Evolutionary conservation across 805 yeast species (phyloP).

Genomic region (Diddensiella transvaalensis): DNA sequence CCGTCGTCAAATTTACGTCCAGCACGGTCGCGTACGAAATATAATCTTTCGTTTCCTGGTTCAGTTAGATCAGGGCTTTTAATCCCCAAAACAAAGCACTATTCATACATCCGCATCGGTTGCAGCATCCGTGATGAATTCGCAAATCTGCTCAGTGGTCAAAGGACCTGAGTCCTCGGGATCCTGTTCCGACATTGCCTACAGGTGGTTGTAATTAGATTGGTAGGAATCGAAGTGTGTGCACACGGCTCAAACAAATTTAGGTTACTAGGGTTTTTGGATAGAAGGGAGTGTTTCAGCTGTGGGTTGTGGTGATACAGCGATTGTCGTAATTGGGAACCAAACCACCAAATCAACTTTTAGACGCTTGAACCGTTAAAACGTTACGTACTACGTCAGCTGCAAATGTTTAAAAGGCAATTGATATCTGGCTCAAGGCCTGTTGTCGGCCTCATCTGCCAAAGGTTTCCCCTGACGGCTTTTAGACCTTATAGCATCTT

Average conservation of each 20-base stretch:
- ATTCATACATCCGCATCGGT: conserved; percentile 16
- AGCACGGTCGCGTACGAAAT: conserved; percentile 69
- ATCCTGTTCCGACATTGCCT: not conserved
- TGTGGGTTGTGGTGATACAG: too few species aligned
- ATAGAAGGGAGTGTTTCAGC: too few species aligned
- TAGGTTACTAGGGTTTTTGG: too few species aligned
- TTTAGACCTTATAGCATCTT: too few species aligned
- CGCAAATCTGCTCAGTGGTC: conserved; percentile 19
- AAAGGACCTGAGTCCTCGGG: conserved; percentile 4
- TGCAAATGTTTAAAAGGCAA: not conserved
- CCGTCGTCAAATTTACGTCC: conserved; percentile 56
- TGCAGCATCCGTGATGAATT: conserved; percentile 21
- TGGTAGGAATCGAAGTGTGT: too few species aligned
- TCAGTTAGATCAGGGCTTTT: not conserved
- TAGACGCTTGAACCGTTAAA: too few species aligned
- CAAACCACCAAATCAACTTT: too few species aligned
- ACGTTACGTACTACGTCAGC: too few species aligned
- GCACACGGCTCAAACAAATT: too few species aligned
- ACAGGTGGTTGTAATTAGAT: too few species aligned
- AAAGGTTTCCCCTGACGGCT: too few species aligned
- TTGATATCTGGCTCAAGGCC: not conserved
- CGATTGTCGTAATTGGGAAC: too few species aligned
- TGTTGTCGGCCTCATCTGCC: not conserved
- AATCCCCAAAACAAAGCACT: not conserved
- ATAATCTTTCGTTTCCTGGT: conserved; percentile 51